These are phyloP conservation scores for Penicillium roqueforti DNA, from an alignment of 495 filamentous ascomycete genomes.

Conservation along the genomic window DNA sequence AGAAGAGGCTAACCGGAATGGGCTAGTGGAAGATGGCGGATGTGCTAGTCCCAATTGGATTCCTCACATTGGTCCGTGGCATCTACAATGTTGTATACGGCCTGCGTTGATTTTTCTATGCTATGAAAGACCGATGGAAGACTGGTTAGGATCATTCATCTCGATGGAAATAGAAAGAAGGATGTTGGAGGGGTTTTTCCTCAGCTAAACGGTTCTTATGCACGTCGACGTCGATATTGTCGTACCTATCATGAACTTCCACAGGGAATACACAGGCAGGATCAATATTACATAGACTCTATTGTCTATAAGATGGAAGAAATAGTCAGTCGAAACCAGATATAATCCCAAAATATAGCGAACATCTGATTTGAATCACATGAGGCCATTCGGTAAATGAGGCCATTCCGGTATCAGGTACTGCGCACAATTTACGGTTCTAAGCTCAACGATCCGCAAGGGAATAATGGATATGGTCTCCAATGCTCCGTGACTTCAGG, in stretches of 20 bases:
- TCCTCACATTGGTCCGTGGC: constrained; percentile 2
- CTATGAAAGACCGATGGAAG: neutral
- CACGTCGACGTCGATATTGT: neutral
- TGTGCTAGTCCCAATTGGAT: constrained; percentile 27
- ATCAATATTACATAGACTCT: neutral
- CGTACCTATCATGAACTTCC: neutral
- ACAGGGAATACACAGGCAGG: neutral
- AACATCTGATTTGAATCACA: neutral
- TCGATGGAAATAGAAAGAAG: neutral
- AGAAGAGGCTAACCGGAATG: constrained; percentile 12
- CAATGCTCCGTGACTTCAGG: constrained; percentile 1
- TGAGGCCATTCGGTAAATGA: neutral
- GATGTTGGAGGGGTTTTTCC: too few species aligned
- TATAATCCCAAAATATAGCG: neutral
- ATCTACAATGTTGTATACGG: constrained; percentile 11
- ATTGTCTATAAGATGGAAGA: neutral
- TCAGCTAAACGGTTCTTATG: neutral
- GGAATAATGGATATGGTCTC: neutral
- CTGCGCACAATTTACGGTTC: neutral
- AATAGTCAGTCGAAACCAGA: neutral
- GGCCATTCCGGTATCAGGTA: neutral
- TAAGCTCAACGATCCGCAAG: neutral
- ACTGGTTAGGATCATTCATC: neutral
- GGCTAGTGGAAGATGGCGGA: constrained; percentile 11
- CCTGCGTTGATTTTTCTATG: neutral